These are phyloP conservation scores for Aquilaria malaccensis DNA, from an alignment of 345 rosid species.

Conservation along the genomic window DNA sequence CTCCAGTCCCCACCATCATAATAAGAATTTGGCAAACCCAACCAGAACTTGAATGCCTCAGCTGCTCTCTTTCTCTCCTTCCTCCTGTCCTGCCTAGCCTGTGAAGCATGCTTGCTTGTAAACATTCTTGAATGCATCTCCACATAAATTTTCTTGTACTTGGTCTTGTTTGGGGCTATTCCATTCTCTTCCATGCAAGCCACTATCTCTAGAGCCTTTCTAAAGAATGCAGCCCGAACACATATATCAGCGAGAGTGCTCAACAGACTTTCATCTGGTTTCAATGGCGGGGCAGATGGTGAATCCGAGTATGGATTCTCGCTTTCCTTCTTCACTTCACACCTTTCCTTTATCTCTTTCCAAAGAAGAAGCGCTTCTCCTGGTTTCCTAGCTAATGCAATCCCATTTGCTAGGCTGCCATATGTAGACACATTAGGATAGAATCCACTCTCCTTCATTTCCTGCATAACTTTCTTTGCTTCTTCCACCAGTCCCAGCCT, in stretches of 20 bases:
- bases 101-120: slow-evolving; percentile 93
- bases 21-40: slow-evolving; percentile 89
- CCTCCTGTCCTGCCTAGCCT: slow-evolving; percentile 70
- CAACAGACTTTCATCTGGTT: slow-evolving; percentile 68
- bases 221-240: slow-evolving; percentile 86
- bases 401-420: slow-evolving; percentile 78
- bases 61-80: slow-evolving; percentile 82
- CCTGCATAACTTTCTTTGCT: slow-evolving; percentile 57
- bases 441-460: slow-evolving; percentile 66
- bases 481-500: slow-evolving; percentile 72
- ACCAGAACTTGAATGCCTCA: slow-evolving; percentile 96
- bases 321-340: slow-evolving; percentile 23
- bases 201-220: slow-evolving; percentile 81
- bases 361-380: slow-evolving; percentile 92
- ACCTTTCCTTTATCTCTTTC: slow-evolving; percentile 80
- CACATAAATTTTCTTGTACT: slow-evolving; percentile 78
- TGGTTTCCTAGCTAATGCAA: slow-evolving; percentile 83
- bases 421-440: slow-evolving; percentile 78
- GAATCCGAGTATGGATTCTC: slow-evolving; percentile 27
- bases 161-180: slow-evolving; percentile 76
- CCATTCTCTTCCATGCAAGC: slow-evolving; percentile 95
- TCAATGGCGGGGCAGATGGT: slow-evolving; percentile 37
- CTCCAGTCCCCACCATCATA: slow-evolving; percentile 66
- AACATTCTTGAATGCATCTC: slow-evolving; percentile 98
- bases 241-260: slow-evolving; percentile 79